Base-by-base conservation (phyloP, 2,329 filamentous ascomycete genomes). In the Tolypocladium tropicale region DNA sequence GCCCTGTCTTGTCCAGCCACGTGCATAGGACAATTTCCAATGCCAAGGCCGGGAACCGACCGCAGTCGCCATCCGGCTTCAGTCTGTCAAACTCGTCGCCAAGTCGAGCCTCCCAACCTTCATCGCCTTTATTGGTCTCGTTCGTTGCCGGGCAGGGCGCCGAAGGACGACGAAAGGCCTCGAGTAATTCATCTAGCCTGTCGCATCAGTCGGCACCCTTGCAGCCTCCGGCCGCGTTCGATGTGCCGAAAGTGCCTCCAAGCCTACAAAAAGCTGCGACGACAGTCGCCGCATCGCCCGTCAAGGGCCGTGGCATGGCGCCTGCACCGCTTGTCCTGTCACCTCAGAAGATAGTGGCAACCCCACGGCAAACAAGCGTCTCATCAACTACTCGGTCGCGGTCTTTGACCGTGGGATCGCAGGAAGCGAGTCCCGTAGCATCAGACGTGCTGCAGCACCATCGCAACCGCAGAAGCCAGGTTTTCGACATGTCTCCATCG, bases 401-500 rank as follows among this genome's bases (percentile, higher is more conserved):
- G 55, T 97, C 94, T 32, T 82, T 96, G 64, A 99, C 94, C 0
- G 87, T 97, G 39, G 93, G 93, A 10, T 97, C 94, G 14, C 90
- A 96, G 70, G 94, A 97, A 64, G 90, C 89, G 32, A 95, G 94
- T 61, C 82, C 86, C 7, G 80, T 90, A 18, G 75, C 82, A 9
- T 78, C 86, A 2, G 84, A 88, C 55, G 82, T 88, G 53, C 79
- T 89, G 55, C 83, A 87, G 48, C 82, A 85, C 53, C 92, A 96
- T 66, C 85, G 92, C 64, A 96, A 96, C 70, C 86, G 94, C 41
- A 84, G 91, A 63, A 97, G 93, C 68, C 94, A 96, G 65, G 88
- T 96, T 2, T 90, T 97, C 64, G 93, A 97, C 68, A 88, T 96
- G 73, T 99, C 94, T 2, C 94, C 94, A 3, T 97, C 94, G 0